Base-by-base conservation (phyloP, 192 early-diverging fungal species). In the Mortierella alpina region DNA sequence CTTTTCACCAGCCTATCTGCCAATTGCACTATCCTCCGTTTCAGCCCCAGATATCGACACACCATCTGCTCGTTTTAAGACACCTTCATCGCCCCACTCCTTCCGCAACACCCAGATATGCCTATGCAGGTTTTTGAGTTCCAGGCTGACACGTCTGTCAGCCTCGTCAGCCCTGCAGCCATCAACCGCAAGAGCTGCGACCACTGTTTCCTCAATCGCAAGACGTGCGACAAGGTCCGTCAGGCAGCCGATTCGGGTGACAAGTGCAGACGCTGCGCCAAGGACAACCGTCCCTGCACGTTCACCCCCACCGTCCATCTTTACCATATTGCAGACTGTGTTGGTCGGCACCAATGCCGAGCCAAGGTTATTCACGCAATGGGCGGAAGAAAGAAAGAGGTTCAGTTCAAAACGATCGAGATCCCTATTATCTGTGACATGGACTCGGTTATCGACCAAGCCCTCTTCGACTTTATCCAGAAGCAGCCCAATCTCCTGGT, bases 351-450 rank as follows among this genome's bases (percentile, higher is more conserved):
- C 46, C 77, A 80, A 15, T 80, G 77, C 49, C 69, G 77, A 20
- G 77, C 77, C 65, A 80, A 80, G 55, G 77, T 80, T 14, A 66
- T 80, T 66, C 77, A 80, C 66, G 77, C 77, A 40, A 80, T 80
- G 77, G 77, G 77, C n/a, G 77, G 77, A 11, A 59, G 70, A 65
- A 80, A 72, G 70, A 80, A 80, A 51, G 66, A 72, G 8, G 70
- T 72, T 31, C 64, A 80, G 59, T 72, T 63, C 66, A 72, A 80
- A 60, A 80, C 70, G 9, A 80, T 80, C 49, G 77, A 80, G 59
- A 80, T 80, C 59, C 77, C 77, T 12, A 72, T 80, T 20, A 66
- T 80, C 65, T 80, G 77, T 49, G 70, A 80, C 39, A 80, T 80
- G 77, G 70, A 80, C 45, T 63, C 57, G 10, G 47, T 45, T 1